Evolutionary conservation across 2,329 filamentous ascomycete species (phyloP), one percentile per base, ranked within the genome.

Genomic region (Colletotrichum coccodes): DNA sequence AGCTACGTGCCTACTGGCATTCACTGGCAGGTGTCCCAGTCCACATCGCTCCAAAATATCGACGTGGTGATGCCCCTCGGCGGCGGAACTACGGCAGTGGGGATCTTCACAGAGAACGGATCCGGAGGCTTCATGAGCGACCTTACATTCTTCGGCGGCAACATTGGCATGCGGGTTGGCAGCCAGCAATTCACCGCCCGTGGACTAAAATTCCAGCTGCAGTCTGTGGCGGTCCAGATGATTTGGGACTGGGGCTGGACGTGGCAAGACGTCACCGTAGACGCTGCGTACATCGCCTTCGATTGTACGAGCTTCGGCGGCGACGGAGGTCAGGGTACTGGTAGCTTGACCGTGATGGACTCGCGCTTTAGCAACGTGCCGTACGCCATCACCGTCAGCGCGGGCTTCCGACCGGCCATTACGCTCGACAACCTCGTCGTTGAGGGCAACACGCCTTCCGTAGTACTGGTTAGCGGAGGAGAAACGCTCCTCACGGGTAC

Each of bases 231-330:
- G 54, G 87, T 93, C 60, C 89, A 86, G 75, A 87, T 92, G 79
- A 87, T 91, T 71, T 94, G 91, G 91, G 87, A 92, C 78, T 94
- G 91, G 91, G 87, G 88, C 11, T 91, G 87, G 85, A 87, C 84
- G 26, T 86, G 90, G 78, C 23, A 63, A 28, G 28, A 38, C 11
- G 44, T 63, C 1, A 12, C 46, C 18, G 28, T 60, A 8, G 30
- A 40, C 30, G 23, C 30, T 11, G 34, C 30, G 7, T 50, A 23
- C 8, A 32, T 60, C 21, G 58, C 46, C n/a, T 44, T 58, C n/a
- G 38, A 58, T n/a, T 56, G 52, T 23, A 56, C 52, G 18, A 38
- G 16, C 34, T 32, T 56, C 16, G 30, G 34, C 34, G 34, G 34
- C 14, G 34, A 36, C 34, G 34, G 34, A 14, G 34, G 34, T n/a